A percentile compares a stretch with the other conserved stretches of the same genome.
These are phyloP conservation scores for Globisporangium emineosum DNA, from an alignment of 352 stramenopile genomes.

Conservation along the genomic window DNA sequence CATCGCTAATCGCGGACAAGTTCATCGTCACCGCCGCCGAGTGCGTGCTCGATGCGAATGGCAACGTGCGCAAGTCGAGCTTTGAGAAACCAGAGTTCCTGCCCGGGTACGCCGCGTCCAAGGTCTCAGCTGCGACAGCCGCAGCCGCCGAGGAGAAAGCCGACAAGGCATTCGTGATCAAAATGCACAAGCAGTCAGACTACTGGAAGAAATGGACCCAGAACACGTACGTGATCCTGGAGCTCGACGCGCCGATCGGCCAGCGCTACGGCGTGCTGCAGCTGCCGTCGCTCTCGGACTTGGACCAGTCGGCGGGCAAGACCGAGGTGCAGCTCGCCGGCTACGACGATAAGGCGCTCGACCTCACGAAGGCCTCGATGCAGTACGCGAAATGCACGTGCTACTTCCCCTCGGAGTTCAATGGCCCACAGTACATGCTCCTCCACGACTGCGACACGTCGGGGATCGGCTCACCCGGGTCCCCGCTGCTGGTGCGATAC, in stretches of 20 bases:
- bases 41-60: conserved; percentile 41
- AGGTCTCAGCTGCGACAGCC: background rate
- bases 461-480: conserved; percentile 35
- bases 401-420: conserved; percentile 40
- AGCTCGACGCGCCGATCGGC: conserved; percentile 45
- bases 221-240: conserved; percentile 63
- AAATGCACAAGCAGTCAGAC: conserved; percentile 59
- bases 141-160: background rate
- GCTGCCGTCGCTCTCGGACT: conserved; percentile 28
- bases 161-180: conserved; percentile 25
- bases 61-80: conserved; percentile 24
- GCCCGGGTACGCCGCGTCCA: conserved; percentile 16
- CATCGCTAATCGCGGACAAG: conserved; percentile 44
- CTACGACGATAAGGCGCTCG: conserved; percentile 26
- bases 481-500: conserved; percentile 58
- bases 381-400: conserved; percentile 48
- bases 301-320: conserved; percentile 25
- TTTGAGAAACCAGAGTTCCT: conserved; percentile 28
- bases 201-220: conserved; percentile 61
- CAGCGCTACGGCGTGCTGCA: conserved; percentile 29
- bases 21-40: conserved; percentile 55
- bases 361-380: conserved; percentile 16
- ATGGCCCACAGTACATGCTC: conserved; percentile 39
- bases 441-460: conserved; percentile 67
- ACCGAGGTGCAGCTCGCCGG: conserved; percentile 56